Base-by-base conservation (phyloP, 2,329 filamentous ascomycete species). In the Colletotrichum higginsianum region DNA sequence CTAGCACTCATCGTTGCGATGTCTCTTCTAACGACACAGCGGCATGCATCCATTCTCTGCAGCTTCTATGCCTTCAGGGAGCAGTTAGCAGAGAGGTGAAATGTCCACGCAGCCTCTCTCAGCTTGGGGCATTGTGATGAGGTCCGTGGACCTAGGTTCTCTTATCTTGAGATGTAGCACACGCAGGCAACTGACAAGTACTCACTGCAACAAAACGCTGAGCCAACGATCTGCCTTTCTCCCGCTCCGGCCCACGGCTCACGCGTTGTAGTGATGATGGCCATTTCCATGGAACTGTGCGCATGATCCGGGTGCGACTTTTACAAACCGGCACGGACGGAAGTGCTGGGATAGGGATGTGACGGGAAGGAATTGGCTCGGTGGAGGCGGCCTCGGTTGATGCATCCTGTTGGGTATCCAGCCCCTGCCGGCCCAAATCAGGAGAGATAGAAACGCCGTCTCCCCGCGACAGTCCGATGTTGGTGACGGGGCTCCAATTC, bases 241-340 rank as follows among this genome's bases (percentile, higher is more conserved):
- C 30, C 21, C 47, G 11, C 47, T 60, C 4, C 60, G 46, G 61
- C 26, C 53, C 44, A 53, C 21, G 30, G 26, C 26, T 6, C 53
- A 69, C 35, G 6, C 52, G 30, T 35, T 21, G 12, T 38, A 16
- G 42, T 35, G 9, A 44, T 26, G 44, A 26, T 60, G 38, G 46
- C 16, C 18, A 70, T 66, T 38, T 55, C 42, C 47, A 18, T 35
- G 30, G 30, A 35, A 40, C 30, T 61, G 55, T 26, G 53, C 61
- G 21, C 55, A 70, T 21, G 67, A 66, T 50, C 58, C 26, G 52
- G 52, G 23, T 42, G 38, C 21, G 40, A 60, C 40, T 13, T 35
- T 35, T 47, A 60, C 16, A 55, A 60, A 30, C 61, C 67, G 18
- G 40, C 38, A 13, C 66, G 47, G 55, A 46, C 40, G 40, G 61